Evolutionary conservation across 352 stramenopile genomes (phyloP).

Genomic region (Pythium rhizo-oryzae): DNA sequence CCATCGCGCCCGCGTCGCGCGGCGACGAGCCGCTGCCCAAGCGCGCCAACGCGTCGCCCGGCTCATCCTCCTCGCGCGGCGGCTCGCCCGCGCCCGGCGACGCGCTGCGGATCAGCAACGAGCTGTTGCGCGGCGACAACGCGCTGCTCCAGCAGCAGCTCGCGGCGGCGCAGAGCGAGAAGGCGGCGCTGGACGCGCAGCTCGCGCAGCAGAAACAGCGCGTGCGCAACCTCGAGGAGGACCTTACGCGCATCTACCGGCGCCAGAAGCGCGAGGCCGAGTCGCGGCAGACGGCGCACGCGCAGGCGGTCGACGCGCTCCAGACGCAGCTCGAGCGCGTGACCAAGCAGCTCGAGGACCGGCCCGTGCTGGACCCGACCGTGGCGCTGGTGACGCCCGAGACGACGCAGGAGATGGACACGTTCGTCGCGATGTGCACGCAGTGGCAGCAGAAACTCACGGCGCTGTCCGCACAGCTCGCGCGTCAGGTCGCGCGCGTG

Average conservation of each 20-base stretch:
- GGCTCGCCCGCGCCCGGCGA: slow-evolving; percentile 17
- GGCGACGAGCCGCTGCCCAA: slow-evolving; percentile 1
- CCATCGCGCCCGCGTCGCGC: background rate
- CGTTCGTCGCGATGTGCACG: slow-evolving; percentile 36
- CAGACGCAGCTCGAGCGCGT: slow-evolving; percentile 16
- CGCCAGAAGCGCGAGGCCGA: slow-evolving; percentile 40
- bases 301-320: slow-evolving; percentile 24
- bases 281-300: slow-evolving; percentile 22
- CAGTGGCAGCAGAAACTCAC: slow-evolving; percentile 37
- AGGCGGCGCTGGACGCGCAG: slow-evolving; percentile 19
- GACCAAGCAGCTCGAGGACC: slow-evolving; percentile 27
- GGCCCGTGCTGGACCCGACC: background rate
- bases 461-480: slow-evolving; percentile 26
- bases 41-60: background rate
- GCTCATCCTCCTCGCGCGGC: background rate
- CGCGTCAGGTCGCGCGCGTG: slow-evolving; percentile 17
- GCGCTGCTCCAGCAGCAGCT: slow-evolving; percentile 31
- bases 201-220: slow-evolving; percentile 30
- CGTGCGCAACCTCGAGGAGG: slow-evolving; percentile 39
- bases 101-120: slow-evolving; percentile 41
- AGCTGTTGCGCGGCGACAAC: slow-evolving; percentile 46
- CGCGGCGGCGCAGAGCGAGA: slow-evolving; percentile 21
- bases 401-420: slow-evolving; percentile 36
- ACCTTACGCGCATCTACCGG: slow-evolving; percentile 42
- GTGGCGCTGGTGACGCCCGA: slow-evolving; percentile 7